phyloP scores from a whole-genome alignment of 208 protist genomes.

The Crithidia expoeki region DNA sequence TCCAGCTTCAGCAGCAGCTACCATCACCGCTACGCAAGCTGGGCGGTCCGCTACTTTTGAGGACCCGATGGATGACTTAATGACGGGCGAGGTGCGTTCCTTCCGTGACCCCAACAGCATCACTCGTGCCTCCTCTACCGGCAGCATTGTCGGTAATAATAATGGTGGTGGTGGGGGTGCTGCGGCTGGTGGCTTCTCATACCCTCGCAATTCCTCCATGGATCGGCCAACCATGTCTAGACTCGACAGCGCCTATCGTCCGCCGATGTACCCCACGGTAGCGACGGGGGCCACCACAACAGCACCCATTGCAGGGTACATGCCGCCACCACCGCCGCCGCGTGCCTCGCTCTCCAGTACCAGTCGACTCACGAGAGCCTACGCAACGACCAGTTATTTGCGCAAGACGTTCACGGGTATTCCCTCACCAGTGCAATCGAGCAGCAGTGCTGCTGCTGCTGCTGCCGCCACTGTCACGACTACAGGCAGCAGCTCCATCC shows the following conservation, averaged over 20 bases:
- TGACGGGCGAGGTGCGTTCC: slow-evolving; percentile 76
- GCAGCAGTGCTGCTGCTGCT: neutral
- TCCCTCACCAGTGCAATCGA: neutral
- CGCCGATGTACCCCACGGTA: slow-evolving; percentile 10
- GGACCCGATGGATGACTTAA: slow-evolving; percentile 44
- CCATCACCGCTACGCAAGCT: slow-evolving; percentile 1
- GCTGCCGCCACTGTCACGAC: neutral
- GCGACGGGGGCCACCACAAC: neutral
- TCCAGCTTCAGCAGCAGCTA: neutral
- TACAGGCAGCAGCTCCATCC: neutral
- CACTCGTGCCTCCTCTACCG: slow-evolving; percentile 49
- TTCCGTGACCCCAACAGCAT: slow-evolving; percentile 66
- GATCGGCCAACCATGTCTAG: slow-evolving; percentile 17
- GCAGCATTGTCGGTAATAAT: slow-evolving; percentile 25
- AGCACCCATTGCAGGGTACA: neutral
- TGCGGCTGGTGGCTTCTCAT: slow-evolving; percentile 1
- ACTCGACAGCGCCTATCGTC: slow-evolving; percentile 22
- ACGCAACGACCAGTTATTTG: neutral
- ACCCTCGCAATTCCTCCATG: slow-evolving; percentile 12
- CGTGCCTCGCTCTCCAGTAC: slow-evolving; percentile 24
- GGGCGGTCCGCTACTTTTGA: neutral
- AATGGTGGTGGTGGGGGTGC: neutral
- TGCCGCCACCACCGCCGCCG: slow-evolving; percentile 16
- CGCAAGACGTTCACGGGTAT: neutral
- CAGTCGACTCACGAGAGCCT: slow-evolving; percentile 8